Evolutionary conservation across 2,329 filamentous ascomycete genomes (phyloP).

Genomic region (Zasmidium angulare): DNA sequence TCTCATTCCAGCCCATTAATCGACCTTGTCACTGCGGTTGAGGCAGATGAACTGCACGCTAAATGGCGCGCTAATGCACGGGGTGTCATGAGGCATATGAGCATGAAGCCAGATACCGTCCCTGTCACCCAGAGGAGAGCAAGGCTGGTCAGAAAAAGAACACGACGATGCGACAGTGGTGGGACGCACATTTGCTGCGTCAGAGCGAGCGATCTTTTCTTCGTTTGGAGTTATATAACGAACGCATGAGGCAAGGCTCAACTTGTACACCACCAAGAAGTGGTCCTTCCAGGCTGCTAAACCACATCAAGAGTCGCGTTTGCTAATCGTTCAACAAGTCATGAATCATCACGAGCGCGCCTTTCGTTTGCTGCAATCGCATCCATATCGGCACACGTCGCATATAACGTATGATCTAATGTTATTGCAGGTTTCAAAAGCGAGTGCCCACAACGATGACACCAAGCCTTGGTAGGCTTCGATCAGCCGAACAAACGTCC

Average conservation of each 20-base stretch:
- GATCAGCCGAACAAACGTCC: too few species aligned
- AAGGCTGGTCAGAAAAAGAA: background rate
- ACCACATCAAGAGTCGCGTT: background rate
- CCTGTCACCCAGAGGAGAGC: background rate
- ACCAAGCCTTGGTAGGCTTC: too few species aligned
- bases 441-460: background rate
- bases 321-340: background rate
- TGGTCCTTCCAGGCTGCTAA: background rate
- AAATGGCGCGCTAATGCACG: background rate
- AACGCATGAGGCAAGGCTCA: background rate
- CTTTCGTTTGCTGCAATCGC: background rate
- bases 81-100: too few species aligned
- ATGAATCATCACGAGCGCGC: background rate
- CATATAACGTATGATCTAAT: background rate
- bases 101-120: background rate
- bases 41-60: background rate
- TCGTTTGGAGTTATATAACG: background rate
- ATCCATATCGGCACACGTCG: background rate
- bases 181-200: background rate
- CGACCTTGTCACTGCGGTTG: background rate
- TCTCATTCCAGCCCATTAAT: background rate
- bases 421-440: background rate
- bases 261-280: background rate
- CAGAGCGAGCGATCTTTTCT: background rate
- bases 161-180: background rate